phyloP scores from a whole-genome alignment of 176 grass and related monocot species.

The Triticum urartu region DNA sequence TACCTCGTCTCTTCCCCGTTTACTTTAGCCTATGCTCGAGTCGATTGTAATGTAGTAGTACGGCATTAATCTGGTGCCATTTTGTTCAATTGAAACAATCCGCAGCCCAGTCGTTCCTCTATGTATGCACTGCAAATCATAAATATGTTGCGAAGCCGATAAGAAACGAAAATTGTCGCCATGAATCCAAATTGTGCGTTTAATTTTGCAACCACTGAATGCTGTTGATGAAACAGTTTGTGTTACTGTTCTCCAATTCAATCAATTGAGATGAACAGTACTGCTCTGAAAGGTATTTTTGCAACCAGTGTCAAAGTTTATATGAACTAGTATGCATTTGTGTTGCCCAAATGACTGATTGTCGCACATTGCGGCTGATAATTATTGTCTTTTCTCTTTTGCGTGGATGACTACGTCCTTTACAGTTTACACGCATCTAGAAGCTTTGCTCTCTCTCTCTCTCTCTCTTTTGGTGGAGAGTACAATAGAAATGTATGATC shows the following conservation, averaged over 20 bases:
- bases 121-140: neutral
- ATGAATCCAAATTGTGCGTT: neutral
- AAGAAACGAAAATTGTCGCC: neutral
- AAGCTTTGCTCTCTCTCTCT: no score
- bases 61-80: neutral
- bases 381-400: no score
- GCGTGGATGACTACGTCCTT: neutral
- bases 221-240: neutral
- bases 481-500: neutral
- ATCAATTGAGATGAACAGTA: neutral
- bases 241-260: neutral
- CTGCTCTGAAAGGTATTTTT: neutral
- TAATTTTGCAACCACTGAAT: neutral
- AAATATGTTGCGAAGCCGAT: neutral
- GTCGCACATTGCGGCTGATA: neutral
- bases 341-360: constrained; percentile 14
- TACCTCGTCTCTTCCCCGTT: constrained; percentile 5
- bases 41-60: neutral
- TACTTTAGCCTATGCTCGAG: neutral
- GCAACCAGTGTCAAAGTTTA: neutral
- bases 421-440: neutral
- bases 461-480: neutral
- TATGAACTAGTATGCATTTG: neutral
- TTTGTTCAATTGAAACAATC: neutral
- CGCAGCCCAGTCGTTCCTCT: neutral